phyloP scores from a whole-genome alignment of 345 rosid species.

The Arabidopsis thaliana region DNA sequence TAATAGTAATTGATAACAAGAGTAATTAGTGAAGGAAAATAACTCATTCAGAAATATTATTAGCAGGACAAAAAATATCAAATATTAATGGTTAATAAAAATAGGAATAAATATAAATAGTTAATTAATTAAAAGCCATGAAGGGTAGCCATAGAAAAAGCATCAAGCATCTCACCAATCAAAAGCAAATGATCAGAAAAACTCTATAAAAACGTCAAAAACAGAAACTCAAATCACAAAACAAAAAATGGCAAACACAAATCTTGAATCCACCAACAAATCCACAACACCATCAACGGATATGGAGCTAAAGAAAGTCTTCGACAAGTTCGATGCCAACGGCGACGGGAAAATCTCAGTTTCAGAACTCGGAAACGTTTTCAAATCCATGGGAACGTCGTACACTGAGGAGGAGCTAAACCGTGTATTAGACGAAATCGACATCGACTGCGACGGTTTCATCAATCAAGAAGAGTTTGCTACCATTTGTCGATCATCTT shows the following conservation, averaged over 20 bases:
- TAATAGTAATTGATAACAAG: too few relatives aligned
- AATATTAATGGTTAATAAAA: background rate
- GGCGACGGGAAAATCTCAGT: conserved; percentile 85
- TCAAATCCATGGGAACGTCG: conserved; percentile 69
- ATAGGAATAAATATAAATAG: conserved; percentile 28
- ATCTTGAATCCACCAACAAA: conserved; percentile 9
- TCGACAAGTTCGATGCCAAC: conserved; percentile 81
- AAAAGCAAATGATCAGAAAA: background rate
- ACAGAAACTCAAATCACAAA: background rate
- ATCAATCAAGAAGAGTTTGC: conserved; percentile 70
- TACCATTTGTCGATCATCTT: conserved; percentile 57
- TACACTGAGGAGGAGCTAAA: conserved; percentile 54
- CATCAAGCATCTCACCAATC: conserved; percentile 24
- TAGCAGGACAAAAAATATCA: background rate
- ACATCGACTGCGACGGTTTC: conserved; percentile 79
- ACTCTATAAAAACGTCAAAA: conserved; percentile 34
- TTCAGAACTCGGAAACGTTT: conserved; percentile 62
- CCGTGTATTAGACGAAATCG: conserved; percentile 71
- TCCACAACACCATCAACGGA: conserved; percentile 26
- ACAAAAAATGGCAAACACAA: conserved; percentile 23
- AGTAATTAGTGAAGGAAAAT: too few relatives aligned
- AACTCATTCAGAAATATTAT: too few relatives aligned
- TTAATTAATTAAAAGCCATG: background rate
- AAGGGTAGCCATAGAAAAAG: conserved; percentile 31
- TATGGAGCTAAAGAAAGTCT: conserved; percentile 63